phyloP scores from a whole-genome alignment of 148 eudicot genomes.

The Limonium bicolor region DNA sequence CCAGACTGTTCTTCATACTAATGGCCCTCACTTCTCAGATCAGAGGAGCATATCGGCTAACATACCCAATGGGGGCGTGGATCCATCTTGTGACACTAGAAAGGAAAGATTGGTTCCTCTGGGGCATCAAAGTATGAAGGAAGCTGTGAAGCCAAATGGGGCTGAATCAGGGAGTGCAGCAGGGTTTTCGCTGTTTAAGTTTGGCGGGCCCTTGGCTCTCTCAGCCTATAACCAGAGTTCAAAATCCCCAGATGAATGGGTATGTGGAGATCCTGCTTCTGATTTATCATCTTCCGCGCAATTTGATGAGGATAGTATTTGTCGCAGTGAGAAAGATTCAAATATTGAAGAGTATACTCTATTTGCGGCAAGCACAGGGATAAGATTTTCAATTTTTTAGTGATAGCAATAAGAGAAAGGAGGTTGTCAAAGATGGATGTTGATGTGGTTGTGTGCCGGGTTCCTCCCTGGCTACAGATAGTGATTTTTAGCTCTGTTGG shows the following conservation, averaged over 20 bases:
- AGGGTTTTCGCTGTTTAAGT: slow-evolving; percentile 84
- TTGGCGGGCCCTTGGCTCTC: slow-evolving; percentile 70
- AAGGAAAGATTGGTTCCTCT: slow-evolving; percentile 15
- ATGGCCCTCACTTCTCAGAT: slow-evolving; percentile 27
- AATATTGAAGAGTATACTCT: slow-evolving; percentile 75
- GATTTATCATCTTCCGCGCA: slow-evolving; percentile 9
- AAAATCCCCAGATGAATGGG: slow-evolving; percentile 28
- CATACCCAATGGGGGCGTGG: slow-evolving; percentile 13
- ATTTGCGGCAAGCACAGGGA: slow-evolving; percentile 75
- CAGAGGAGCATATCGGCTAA: slow-evolving; percentile 13
- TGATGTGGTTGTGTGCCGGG: too few species aligned
- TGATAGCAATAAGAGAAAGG: slow-evolving; percentile 22
- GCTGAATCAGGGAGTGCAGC: slow-evolving; percentile 14
- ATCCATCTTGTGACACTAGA: slow-evolving; percentile 12
- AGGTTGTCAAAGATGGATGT: slow-evolving; percentile 5
- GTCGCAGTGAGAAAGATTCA: slow-evolving; percentile 37
- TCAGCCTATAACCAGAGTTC: slow-evolving; percentile 24
- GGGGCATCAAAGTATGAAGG: slow-evolving; percentile 13
- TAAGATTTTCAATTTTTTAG: slow-evolving; percentile 68
- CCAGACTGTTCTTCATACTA: slow-evolving; percentile 36
- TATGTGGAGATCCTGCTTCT: slow-evolving; percentile 15
- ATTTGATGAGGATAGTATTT: slow-evolving; percentile 22
- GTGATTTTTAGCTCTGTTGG: too few species aligned
- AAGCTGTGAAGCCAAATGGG: slow-evolving; percentile 15
- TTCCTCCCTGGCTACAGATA: too few species aligned